phyloP scores from a whole-genome alignment of 2,329 filamentous ascomycete species.

The Cadophora sp. region DNA sequence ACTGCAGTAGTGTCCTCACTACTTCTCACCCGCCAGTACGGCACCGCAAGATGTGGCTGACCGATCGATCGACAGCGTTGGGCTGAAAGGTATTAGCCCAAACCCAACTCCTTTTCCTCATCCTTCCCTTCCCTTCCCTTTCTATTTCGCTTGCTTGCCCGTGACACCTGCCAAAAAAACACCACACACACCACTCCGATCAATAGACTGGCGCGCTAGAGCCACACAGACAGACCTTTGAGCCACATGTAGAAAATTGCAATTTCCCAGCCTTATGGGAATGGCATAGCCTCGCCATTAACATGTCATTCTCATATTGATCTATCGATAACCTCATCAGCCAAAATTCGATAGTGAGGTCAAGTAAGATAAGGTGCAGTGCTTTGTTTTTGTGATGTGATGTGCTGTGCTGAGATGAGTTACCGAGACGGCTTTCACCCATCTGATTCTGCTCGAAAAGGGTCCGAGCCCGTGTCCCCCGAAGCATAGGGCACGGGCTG shows the following conservation, averaged over 20 bases:
- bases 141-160: not conserved
- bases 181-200: not conserved
- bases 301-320: not conserved
- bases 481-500: not conserved
- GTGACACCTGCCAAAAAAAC: slow-evolving; percentile 19
- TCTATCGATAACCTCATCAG: slow-evolving; percentile 14
- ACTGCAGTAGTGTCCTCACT: too few species aligned
- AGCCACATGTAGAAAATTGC: slow-evolving; percentile 13
- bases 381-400: too few species aligned
- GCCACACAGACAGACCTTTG: not conserved
- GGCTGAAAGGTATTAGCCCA: too few species aligned
- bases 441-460: not conserved
- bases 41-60: slow-evolving; percentile 14
- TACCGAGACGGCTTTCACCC: slow-evolving; percentile 8
- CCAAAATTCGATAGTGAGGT: slow-evolving; percentile 18
- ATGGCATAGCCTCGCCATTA: slow-evolving; percentile 18
- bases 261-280: slow-evolving; percentile 22
- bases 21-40: not conserved
- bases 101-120: too few species aligned
- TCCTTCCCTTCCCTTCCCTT: too few species aligned
- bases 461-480: not conserved
- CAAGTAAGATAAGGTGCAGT: not conserved
- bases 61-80: not conserved
- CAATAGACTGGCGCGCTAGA: slow-evolving; percentile 22
- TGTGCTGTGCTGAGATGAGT: too few species aligned